Conservation (phyloP, 768 basidiomycete genomes). For the Pleurotus tuoliensis region DNA sequence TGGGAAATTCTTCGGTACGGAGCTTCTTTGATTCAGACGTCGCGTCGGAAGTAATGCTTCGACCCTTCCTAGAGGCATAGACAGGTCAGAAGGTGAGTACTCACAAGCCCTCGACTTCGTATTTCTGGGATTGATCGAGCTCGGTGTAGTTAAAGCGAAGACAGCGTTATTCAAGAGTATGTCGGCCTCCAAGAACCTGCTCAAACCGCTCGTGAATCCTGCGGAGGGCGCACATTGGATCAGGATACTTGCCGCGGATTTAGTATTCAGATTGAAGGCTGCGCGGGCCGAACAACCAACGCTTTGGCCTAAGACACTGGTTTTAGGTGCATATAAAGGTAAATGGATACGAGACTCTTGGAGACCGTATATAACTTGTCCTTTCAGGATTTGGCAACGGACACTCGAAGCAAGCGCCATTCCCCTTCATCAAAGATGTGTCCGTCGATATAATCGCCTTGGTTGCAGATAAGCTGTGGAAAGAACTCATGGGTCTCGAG, state of each 20-base stretch:
- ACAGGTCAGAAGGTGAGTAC: slow-evolving; percentile 74
- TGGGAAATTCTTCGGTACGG: slow-evolving; percentile 80
- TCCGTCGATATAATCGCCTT: slow-evolving; percentile 73
- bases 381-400: slow-evolving; percentile 57
- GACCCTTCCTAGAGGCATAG: slow-evolving; percentile 61
- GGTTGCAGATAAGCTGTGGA: slow-evolving; percentile 81
- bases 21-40: not conserved
- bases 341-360: slow-evolving; percentile 4
- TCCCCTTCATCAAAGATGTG: slow-evolving; percentile 76
- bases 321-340: slow-evolving; percentile 75
- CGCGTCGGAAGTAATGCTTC: slow-evolving; percentile 1
- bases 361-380: slow-evolving; percentile 1
- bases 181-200: slow-evolving; percentile 94
- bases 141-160: slow-evolving; percentile 76
- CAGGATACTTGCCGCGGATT: slow-evolving; percentile 84
- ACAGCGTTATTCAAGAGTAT: slow-evolving; percentile 81
- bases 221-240: slow-evolving; percentile 89
- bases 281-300: slow-evolving; percentile 69
- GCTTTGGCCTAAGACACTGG: slow-evolving; percentile 91
- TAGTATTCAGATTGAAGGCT: slow-evolving; percentile 80
- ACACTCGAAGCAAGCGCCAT: slow-evolving; percentile 80
- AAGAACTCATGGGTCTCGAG: slow-evolving; percentile 63
- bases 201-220: slow-evolving; percentile 66
- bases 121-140: not conserved
- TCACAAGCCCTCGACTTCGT: not conserved